Base-by-base conservation (phyloP, 345 rosid genomes). In the Sonneratia caseolaris region DNA sequence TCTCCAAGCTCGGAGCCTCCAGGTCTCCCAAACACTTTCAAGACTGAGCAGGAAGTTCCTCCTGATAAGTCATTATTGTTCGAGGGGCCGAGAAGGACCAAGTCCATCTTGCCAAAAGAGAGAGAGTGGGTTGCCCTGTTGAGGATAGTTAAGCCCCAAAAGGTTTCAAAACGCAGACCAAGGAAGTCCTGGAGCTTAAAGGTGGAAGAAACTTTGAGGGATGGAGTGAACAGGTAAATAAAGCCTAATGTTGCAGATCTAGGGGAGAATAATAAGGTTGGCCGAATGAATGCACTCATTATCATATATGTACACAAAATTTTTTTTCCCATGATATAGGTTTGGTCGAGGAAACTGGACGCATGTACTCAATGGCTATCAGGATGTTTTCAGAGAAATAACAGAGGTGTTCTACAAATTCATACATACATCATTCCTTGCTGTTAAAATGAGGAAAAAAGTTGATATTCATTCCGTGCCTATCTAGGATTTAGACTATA, bases 151-250 rank as follows among this genome's bases (percentile, higher is more conserved):
- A 68, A 57, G 47, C 2, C 24, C 5, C 6, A 51, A 15, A 80
- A 72, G 51, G 16, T 80, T 70, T 27, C 24, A 24, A 73, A 37
- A 24, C 82, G 86, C 71, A 83, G 80, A 47, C 75, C 49, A 71
- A 74, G 16, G 40, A 86, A 71, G 66, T 73, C 47, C 59, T 89
- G 95, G 91, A 83, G 80, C 64, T 0, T 62, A 15, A 79, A 83
- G 79, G 91, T 87, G 72, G 95, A 87, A 77, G 83, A 86, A 5
- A 83, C 88, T 19, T 77, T 89, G 78, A 68, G 76, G 68, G 78
- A 69, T 37, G 91, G 82, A 10, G 84, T 82, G 1, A 12, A 21
- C 37, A 66, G 75, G 87, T 84, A 80, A 59, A 67, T 53, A 7
- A 36, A 21, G 6, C 62, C 36, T 48, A 62, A 62, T 4, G 38